Percentiles rank a stretch among this genome's conserved stretches.
phyloP scores from a whole-genome alignment of 768 basidiomycete genomes.

The Phylloporus scabripes region DNA sequence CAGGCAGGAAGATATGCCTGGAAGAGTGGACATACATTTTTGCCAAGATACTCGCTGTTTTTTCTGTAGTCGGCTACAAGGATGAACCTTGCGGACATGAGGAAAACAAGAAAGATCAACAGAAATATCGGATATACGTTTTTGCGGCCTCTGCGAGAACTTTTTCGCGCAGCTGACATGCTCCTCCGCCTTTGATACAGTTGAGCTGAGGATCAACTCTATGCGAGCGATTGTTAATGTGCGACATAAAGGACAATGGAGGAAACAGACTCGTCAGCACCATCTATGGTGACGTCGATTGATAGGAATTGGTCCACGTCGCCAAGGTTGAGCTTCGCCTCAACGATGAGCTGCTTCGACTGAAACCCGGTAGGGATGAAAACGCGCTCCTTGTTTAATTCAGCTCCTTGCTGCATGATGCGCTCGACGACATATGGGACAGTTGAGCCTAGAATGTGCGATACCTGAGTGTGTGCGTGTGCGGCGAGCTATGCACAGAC shows the following conservation, averaged over 20 bases:
- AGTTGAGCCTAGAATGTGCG: slow-evolving; percentile 61
- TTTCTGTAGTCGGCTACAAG: slow-evolving; percentile 49
- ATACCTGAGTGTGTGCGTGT: slow-evolving; percentile 1
- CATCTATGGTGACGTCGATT: slow-evolving; percentile 97
- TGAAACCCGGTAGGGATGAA: slow-evolving; percentile 97
- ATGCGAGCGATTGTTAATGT: background rate
- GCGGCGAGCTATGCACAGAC: slow-evolving; percentile 30
- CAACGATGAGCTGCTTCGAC: slow-evolving; percentile 90
- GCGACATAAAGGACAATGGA: background rate
- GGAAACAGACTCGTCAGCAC: slow-evolving; percentile 83
- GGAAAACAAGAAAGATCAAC: background rate
- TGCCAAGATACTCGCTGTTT: slow-evolving; percentile 77
- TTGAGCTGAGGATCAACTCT: slow-evolving; percentile 86
- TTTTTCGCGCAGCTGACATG: slow-evolving; percentile 95
- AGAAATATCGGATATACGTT: slow-evolving; percentile 41
- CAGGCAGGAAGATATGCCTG: background rate
- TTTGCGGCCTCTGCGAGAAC: slow-evolving; percentile 94
- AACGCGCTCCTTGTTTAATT: slow-evolving; percentile 71
- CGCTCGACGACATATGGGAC: slow-evolving; percentile 96
- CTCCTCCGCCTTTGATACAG: slow-evolving; percentile 96
- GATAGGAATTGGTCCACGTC: slow-evolving; percentile 85
- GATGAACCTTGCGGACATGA: no score
- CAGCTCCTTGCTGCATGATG: slow-evolving; percentile 76
- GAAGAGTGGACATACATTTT: slow-evolving; percentile 52
- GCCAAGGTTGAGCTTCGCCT: slow-evolving; percentile 68